These are phyloP conservation scores for Solanum chilense DNA, from an alignment of 257 asterid genomes.

Conservation along the genomic window DNA sequence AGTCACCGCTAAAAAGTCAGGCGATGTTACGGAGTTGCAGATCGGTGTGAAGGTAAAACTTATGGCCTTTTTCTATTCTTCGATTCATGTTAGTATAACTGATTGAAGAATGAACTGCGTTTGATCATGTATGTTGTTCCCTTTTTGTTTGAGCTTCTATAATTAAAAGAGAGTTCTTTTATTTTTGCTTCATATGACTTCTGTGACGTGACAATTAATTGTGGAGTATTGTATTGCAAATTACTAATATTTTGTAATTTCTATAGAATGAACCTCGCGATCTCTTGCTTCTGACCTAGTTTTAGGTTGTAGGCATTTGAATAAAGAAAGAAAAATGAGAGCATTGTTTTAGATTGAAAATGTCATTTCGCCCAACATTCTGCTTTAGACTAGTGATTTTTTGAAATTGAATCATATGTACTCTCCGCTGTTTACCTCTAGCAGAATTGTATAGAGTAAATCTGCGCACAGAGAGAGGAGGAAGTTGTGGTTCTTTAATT, in stretches of 20 bases:
- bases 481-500: neutral
- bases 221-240: neutral
- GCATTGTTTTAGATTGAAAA: neutral
- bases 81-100: neutral
- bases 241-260: neutral
- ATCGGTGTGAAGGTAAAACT: slow-evolving; percentile 83
- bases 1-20: slow-evolving; percentile 76
- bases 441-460: neutral
- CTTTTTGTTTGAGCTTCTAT: neutral
- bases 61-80: neutral
- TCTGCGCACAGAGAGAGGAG: neutral
- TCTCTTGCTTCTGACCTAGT: neutral
- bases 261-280: neutral
- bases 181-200: neutral
- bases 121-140: neutral
- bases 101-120: neutral
- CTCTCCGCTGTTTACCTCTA: neutral
- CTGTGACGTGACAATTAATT: neutral
- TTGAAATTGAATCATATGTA: neutral
- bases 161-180: neutral
- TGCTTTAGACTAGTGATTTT: neutral
- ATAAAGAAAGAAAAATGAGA: neutral
- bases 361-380: neutral
- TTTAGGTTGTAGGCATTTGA: neutral
- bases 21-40: slow-evolving; percentile 84